Percentiles rank a stretch among this genome's conserved stretches.
These are phyloP conservation scores for Hyaloperonospora brassicae DNA, from an alignment of 352 stramenopile species.

Conservation along the genomic window DNA sequence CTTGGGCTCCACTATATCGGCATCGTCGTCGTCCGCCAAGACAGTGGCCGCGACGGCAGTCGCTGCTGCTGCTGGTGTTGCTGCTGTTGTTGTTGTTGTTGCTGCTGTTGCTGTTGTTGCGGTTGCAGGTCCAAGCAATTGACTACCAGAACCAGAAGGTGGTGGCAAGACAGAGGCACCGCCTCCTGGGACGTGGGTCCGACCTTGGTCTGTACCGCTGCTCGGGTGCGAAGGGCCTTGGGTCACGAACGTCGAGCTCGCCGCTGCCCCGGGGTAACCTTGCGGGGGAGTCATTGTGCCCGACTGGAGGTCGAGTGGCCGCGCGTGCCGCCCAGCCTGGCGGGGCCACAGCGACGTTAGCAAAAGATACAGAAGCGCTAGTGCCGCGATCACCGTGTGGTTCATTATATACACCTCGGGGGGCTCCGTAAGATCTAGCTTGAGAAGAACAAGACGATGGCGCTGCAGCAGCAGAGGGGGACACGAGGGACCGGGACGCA, in stretches of 20 bases:
- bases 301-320: conserved; percentile 12
- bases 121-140: conserved; percentile 10
- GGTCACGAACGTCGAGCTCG: conserved; percentile 14
- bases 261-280: conserved; percentile 14
- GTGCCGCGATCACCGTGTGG: conserved; percentile 40
- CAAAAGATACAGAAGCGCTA: conserved; percentile 44
- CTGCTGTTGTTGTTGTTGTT: conserved; percentile 1
- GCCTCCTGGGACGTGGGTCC: conserved; percentile 16
- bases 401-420: conserved; percentile 54
- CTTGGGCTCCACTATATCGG: conserved; percentile 41
- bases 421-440: conserved; percentile 53
- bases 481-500: conserved; percentile 14
- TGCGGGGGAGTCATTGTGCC: conserved; percentile 7
- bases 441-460: conserved; percentile 24
- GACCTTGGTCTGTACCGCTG: conserved; percentile 17
- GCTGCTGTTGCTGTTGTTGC: neutral
- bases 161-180: conserved; percentile 15
- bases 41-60: conserved; percentile 10
- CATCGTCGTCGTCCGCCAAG: conserved; percentile 54
- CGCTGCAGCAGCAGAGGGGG: conserved; percentile 19
- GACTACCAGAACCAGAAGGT: conserved; percentile 18
- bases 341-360: conserved; percentile 26
- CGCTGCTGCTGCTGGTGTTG: conserved; percentile 2
- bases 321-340: conserved; percentile 12
- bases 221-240: conserved; percentile 19